Conservation (phyloP, 2,329 filamentous ascomycete genomes). For the Gyromitra esculenta region DNA sequence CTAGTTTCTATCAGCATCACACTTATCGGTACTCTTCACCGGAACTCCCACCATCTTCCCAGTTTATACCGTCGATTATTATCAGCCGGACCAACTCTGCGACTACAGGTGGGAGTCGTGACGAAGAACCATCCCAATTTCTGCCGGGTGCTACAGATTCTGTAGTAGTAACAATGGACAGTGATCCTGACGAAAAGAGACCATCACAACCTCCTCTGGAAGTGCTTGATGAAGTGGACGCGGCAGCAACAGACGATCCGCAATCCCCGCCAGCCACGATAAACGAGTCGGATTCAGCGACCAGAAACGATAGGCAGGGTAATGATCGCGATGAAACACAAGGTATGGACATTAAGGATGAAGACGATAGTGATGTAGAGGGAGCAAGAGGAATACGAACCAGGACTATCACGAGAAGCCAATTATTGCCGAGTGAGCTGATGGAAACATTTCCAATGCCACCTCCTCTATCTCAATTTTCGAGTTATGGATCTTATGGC, state of each 20-base stretch:
- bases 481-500: conserved; percentile 37
- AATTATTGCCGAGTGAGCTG: conserved; percentile 50
- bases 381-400: not conserved
- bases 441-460: conserved; percentile 55
- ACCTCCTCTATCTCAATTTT: conserved; percentile 51
- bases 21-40: conserved; percentile 15
- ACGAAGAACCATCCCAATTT: conserved; percentile 13
- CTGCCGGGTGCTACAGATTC: not conserved
- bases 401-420: conserved; percentile 44
- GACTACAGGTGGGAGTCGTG: not conserved
- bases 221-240: not conserved
- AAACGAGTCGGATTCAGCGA: not conserved
- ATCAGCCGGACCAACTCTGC: not conserved
- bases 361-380: not conserved
- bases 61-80: not conserved
- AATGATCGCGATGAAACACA: not conserved
- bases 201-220: conserved; percentile 6
- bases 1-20: conserved; percentile 37
- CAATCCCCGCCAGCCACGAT: conserved; percentile 10
- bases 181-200: not conserved
- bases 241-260: not conserved
- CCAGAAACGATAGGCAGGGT: not conserved
- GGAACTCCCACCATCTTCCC: conserved; percentile 13
- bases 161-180: not conserved
- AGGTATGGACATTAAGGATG: not conserved